Conservation (phyloP, 805 yeast genomes). For the Starmerella apis region DNA sequence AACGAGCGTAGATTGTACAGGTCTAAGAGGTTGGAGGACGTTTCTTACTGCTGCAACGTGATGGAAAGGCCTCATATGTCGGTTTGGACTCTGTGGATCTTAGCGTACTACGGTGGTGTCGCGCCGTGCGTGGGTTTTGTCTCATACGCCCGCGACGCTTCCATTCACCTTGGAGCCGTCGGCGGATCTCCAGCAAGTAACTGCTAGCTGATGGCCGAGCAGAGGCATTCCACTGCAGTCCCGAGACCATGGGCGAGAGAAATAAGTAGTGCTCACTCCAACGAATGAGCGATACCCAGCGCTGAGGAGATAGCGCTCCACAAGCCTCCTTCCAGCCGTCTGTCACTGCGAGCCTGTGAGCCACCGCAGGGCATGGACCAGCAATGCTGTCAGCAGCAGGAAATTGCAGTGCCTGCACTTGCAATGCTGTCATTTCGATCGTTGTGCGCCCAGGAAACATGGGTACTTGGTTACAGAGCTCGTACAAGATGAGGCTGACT, state of each 20-base stretch:
- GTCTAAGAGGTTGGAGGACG: background rate
- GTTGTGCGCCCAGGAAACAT: conserved; percentile 76
- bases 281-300: background rate
- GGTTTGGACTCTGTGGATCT: background rate
- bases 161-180: background rate
- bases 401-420: conserved; percentile 59
- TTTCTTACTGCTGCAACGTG: background rate
- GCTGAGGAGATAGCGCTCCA: background rate
- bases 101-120: background rate
- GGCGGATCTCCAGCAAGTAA: conserved; percentile 14
- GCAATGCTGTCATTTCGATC: conserved; percentile 64
- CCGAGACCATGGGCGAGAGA: conserved; percentile 27
- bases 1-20: conserved; percentile 6
- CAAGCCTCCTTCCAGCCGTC: background rate
- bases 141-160: background rate
- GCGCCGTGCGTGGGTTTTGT: background rate
- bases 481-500: conserved; percentile 68
- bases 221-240: conserved; percentile 73
- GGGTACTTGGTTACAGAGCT: conserved; percentile 64
- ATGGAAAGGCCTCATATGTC: background rate
- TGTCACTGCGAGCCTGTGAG: background rate
- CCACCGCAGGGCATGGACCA: conserved; percentile 19
- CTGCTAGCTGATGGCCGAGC: conserved; percentile 21
- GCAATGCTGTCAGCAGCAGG: conserved; percentile 39
- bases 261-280: conserved; percentile 24